These are phyloP conservation scores for Hibiscus mutabilis DNA, from an alignment of 345 rosid genomes.

Conservation along the genomic window DNA sequence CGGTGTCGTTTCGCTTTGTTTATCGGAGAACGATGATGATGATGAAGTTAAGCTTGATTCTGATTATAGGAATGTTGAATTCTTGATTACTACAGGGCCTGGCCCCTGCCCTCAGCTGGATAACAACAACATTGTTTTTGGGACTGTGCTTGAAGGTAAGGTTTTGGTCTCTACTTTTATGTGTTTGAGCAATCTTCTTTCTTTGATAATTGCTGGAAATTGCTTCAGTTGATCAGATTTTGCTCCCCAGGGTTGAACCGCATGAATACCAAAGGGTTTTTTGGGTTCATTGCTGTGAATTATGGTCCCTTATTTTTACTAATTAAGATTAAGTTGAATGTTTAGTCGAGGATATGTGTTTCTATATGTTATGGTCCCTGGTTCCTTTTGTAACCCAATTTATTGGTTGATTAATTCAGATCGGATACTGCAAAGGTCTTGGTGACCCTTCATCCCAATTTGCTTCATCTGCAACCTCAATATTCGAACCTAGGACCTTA, in stretches of 20 bases:
- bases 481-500: too few relatives aligned
- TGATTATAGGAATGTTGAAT: conserved; percentile 72
- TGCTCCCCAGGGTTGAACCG: background rate
- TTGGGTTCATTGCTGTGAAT: background rate
- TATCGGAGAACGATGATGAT: conserved; percentile 87
- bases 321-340: background rate
- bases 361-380: background rate
- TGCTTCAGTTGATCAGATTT: background rate
- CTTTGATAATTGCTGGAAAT: background rate
- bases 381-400: too few relatives aligned
- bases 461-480: too few relatives aligned
- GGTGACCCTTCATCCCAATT: too few relatives aligned
- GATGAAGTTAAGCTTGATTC: conserved; percentile 63
- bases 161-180: background rate
- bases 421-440: too few relatives aligned
- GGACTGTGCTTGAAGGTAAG: conserved; percentile 81
- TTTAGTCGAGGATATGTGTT: background rate
- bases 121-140: conserved; percentile 73
- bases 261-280: background rate
- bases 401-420: too few relatives aligned
- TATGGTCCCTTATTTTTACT: background rate
- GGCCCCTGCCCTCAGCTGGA: conserved; percentile 83
- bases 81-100: conserved; percentile 86
- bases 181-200: background rate
- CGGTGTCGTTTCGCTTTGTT: conserved; percentile 67